A percentile compares a stretch with the other conserved stretches of the same genome.
Conservation (phyloP, 2,329 filamentous ascomycete genomes). For the Metarhizium anisopliae region DNA sequence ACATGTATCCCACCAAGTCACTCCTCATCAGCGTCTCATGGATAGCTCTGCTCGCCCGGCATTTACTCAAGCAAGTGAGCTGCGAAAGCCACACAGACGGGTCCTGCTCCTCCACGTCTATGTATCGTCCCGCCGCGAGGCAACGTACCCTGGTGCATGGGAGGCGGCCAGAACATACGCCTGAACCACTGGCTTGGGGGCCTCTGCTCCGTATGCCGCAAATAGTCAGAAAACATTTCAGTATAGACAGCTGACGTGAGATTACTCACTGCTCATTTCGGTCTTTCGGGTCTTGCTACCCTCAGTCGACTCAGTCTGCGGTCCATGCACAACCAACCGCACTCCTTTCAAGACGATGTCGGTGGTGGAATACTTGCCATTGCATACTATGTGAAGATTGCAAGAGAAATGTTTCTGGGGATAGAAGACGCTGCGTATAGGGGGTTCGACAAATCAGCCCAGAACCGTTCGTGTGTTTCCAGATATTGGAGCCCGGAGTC, state of each 20-base stretch:
- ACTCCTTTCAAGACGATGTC: slow-evolving; percentile 21
- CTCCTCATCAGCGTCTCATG: too few species aligned
- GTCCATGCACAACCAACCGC: slow-evolving; percentile 25
- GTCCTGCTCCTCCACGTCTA: slow-evolving; percentile 34
- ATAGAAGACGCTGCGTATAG: slow-evolving; percentile 12
- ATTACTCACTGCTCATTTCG: slow-evolving; percentile 17
- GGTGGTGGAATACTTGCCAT: slow-evolving; percentile 27
- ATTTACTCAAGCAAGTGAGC: slow-evolving; percentile 8
- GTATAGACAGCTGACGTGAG: slow-evolving; percentile 26
- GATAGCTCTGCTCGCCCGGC: slow-evolving; percentile 25
- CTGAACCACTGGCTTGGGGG: slow-evolving; percentile 33
- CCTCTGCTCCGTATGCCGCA: slow-evolving; percentile 23
- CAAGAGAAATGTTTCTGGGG: slow-evolving; percentile 17
- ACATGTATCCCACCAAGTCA: too few species aligned
- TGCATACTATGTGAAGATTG: slow-evolving; percentile 26
- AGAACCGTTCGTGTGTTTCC: slow-evolving; percentile 10
- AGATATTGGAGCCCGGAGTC: neutral
- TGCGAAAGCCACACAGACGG: slow-evolving; percentile 8
- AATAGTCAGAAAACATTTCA: slow-evolving; percentile 18
- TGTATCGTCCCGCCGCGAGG: slow-evolving; percentile 31
- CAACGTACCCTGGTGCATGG: slow-evolving; percentile 15
- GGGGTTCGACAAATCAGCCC: slow-evolving; percentile 15
- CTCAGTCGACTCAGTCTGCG: slow-evolving; percentile 22
- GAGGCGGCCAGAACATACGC: slow-evolving; percentile 18
- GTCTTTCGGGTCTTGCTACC: slow-evolving; percentile 20